Evolutionary conservation across 1,139 yeast species (phyloP), one percentile per base, ranked within the genome.

Genomic region (Yamadazyma sp.): DNA sequence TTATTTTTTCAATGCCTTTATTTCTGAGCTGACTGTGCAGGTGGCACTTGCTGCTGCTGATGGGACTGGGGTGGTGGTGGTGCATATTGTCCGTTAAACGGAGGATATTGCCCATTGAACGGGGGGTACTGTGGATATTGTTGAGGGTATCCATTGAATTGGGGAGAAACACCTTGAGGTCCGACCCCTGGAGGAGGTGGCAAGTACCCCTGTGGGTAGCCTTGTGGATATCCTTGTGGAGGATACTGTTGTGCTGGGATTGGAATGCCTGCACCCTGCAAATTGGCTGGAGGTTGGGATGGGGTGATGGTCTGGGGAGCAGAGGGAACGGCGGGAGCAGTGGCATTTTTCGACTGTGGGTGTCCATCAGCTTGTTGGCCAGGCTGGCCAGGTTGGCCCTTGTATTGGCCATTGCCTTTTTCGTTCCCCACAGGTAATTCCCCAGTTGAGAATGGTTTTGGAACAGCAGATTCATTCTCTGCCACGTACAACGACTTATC

Each of bases 401-500:
- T 68, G 56, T 77, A 76, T 46, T 66, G 70, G 11, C 75, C 77
- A 37, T 30, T 41, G 39, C 58, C 58, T 40, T 63, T 69, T 35
- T 69, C 77, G 47, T 71, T 73, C 39, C 77, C 79, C 52, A 69
- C 75, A 38, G 84, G 84, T 45, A 79, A 64, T 42, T 77, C 79
- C 31, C 80, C 87, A 49, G 86, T 77, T 53, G 87, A 88, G 74
- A 87, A 86, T 16, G 96, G 96, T 57, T 81, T 82, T 52, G 96
- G 97, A 45, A 89, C 88, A 24, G 83, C 74, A 17, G 78, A 80
- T 38, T 75, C 75, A 58, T 87, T 80, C 47, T 86, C 91, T 33
- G 94, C 94, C 45, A 91, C 98, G 58, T 92, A 92, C 51, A 92
- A 75, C 12, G 85, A 75, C 62, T 81, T 83, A 66, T 92, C 98